Base-by-base conservation (phyloP, 352 stramenopile genomes). In the Globisporangium polare region DNA sequence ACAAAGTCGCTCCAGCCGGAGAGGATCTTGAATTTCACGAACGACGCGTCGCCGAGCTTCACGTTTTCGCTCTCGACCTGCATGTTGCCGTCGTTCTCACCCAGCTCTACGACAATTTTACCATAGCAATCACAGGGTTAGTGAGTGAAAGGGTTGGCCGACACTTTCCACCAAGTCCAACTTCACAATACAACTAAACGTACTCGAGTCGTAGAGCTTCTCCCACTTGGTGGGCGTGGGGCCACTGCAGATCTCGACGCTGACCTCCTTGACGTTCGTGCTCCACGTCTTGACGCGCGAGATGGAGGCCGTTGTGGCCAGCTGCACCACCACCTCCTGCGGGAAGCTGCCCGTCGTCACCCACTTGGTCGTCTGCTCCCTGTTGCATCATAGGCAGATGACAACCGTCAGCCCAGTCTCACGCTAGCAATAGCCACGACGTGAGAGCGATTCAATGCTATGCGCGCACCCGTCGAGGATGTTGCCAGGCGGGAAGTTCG, bases 1-100 rank as follows among this genome's bases (percentile, higher is more conserved):
- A 89, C 83, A 58, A 94, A 94, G 58, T 94, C 83, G 63, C 74
- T 78, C 75, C 80, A 94, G n/a, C 86, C 83, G 0, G 86, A 90
- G 39, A 92, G 69, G 60, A 94, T 88, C 60, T 87, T 89, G 57
- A 94, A 87, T 62, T 89, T 90, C 61, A 94, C 76, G 61, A 92
- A 94, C 45, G 83, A 88, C 42, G 82, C 82, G 57, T 92, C 82
- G 0, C 78, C 84, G 2, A 82, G 72, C 50, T 83, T 83, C 24
- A 94, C 78, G 20, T 64, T 86, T 59, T 94, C 82, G 58, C 67
- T 92, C 61, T 88, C 83, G 18, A 92, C 73, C 53, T 94, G 86
- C 57, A 94, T 64, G 53, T 92, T 89, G n/a, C 83, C 82, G 47
- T 94, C 83, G 42, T 80, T 89, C 60, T 94, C 83, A 12, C 71